Evolutionary conservation across 805 yeast genomes (phyloP).

Genomic region (Diddensiella transvaalensis): DNA sequence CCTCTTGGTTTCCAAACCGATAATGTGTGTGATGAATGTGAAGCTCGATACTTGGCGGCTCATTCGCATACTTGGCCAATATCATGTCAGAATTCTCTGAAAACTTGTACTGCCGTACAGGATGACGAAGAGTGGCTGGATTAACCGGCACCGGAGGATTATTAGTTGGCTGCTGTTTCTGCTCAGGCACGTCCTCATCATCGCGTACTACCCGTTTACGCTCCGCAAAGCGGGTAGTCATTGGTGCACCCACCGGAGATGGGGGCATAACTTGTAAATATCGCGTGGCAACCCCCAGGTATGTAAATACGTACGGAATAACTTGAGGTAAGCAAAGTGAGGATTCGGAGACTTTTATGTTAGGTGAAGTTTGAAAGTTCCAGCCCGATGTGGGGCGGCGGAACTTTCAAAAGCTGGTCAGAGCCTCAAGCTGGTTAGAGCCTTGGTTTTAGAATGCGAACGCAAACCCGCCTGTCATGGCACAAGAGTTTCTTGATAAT

Average conservation of each 20-base stretch:
- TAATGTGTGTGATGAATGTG: constrained; percentile 91
- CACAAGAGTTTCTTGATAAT: no score
- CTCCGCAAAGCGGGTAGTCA: constrained; percentile 20
- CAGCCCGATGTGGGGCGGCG: no score
- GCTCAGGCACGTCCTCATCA: constrained; percentile 18
- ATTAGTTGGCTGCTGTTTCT: not conserved
- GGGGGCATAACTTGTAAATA: no score
- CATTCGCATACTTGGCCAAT: constrained; percentile 68
- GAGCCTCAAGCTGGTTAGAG: not conserved
- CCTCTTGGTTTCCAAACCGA: constrained; percentile 87
- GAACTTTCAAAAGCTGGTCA: not conserved
- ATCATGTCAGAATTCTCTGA: constrained; percentile 71
- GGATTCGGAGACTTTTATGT: no score
- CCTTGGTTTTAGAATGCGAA: not conserved
- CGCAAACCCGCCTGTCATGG: no score
- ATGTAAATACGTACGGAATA: no score
- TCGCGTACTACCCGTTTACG: constrained; percentile 22
- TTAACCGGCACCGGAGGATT: not conserved
- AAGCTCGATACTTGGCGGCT: constrained; percentile 78
- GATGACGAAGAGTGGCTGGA: not conserved
- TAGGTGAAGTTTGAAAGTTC: no score
- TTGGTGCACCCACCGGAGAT: constrained; percentile 12
- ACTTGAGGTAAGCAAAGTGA: no score
- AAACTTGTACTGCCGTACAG: constrained; percentile 23
- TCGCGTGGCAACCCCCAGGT: no score